Conservation (phyloP, 2,329 filamentous ascomycete genomes). For the Elsinoe fawcettii region DNA sequence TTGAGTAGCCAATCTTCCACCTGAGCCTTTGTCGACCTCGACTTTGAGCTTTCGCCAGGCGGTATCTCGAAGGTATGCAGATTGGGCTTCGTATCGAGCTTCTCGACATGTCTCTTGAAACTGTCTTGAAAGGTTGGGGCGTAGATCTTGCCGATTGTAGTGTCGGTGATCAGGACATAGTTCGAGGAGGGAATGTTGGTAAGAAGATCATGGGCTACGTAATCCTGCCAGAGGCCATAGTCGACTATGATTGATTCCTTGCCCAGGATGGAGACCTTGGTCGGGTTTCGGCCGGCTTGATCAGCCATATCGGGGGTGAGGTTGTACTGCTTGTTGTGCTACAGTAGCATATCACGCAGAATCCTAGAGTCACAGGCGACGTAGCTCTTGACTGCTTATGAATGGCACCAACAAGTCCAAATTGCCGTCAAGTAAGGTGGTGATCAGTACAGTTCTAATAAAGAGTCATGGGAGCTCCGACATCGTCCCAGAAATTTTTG, state of each 20-base stretch:
- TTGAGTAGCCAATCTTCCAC: constrained; percentile 97
- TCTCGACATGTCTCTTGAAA: constrained; percentile 45
- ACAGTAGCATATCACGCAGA: constrained; percentile 5
- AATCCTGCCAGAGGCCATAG: constrained; percentile 79
- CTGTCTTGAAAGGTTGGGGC: constrained; percentile 64
- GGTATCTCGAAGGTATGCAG: constrained; percentile 80
- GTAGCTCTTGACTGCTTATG: not conserved
- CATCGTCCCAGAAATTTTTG: constrained; percentile 15
- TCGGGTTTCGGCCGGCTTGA: constrained; percentile 28
- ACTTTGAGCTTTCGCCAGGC: constrained; percentile 90
- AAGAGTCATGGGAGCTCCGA: constrained; percentile 15
- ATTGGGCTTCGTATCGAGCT: constrained; percentile 46
- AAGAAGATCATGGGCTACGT: constrained; percentile 74
- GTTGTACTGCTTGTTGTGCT: not conserved
- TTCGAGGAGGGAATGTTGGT: constrained; percentile 72
- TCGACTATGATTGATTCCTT: constrained; percentile 87
- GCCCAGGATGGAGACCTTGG: constrained; percentile 72
- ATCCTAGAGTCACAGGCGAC: too few species aligned
- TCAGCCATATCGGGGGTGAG: not conserved
- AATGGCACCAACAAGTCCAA: too few species aligned
- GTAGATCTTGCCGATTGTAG: constrained; percentile 76
- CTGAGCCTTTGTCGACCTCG: constrained; percentile 83
- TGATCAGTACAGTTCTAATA: not conserved
- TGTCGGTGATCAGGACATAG: constrained; percentile 94
- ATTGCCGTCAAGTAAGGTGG: not conserved